A percentile compares a stretch with the other conserved stretches of the same genome.
These are phyloP conservation scores for Talaromyces borbonicus DNA, from an alignment of 495 filamentous ascomycete genomes.

Conservation along the genomic window DNA sequence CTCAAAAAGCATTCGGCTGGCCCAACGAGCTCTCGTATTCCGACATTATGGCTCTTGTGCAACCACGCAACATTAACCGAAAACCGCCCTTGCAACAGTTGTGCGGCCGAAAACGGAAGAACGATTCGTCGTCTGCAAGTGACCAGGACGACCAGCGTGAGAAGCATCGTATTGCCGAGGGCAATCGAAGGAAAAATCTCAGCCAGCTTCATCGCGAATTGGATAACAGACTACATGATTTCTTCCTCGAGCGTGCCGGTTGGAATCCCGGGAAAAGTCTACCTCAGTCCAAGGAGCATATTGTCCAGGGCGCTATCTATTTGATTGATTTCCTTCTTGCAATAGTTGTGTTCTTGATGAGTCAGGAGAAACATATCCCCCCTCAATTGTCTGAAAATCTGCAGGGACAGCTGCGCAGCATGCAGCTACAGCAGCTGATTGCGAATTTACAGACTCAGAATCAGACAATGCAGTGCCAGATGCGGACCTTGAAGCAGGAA, in stretches of 20 bases:
- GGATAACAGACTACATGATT: conserved; percentile 31
- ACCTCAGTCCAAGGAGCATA: conserved; percentile 38
- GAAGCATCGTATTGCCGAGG: conserved; percentile 39
- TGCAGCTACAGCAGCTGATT: conserved; percentile 32
- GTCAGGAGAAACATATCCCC: conserved; percentile 31
- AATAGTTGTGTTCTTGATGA: conserved; percentile 32
- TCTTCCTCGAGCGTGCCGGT: conserved; percentile 35
- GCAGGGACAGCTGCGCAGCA: conserved; percentile 33
- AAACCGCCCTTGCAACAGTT: conserved; percentile 37
- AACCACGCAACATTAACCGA: conserved; percentile 33
- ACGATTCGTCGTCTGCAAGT: conserved; percentile 17
- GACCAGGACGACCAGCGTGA: conserved; percentile 36
- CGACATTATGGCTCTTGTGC: conserved; percentile 30
- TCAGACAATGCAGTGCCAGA: conserved; percentile 27
- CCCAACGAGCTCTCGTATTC: conserved; percentile 23
- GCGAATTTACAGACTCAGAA: conserved; percentile 32
- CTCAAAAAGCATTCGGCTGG: conserved; percentile 28
- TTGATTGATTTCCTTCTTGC: conserved; percentile 35
- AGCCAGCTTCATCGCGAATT: conserved; percentile 35
- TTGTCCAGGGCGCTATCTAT: conserved; percentile 35
- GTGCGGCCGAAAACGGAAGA: conserved; percentile 38
- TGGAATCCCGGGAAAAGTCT: conserved; percentile 39
- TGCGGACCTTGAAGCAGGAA: conserved; percentile 30
- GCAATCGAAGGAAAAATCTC: conserved; percentile 35
- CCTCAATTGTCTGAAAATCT: conserved; percentile 32